Percentiles rank a stretch among this genome's conserved stretches.
phyloP scores from a whole-genome alignment of 2,329 filamentous ascomycete genomes.

The Lojkania enalia region DNA sequence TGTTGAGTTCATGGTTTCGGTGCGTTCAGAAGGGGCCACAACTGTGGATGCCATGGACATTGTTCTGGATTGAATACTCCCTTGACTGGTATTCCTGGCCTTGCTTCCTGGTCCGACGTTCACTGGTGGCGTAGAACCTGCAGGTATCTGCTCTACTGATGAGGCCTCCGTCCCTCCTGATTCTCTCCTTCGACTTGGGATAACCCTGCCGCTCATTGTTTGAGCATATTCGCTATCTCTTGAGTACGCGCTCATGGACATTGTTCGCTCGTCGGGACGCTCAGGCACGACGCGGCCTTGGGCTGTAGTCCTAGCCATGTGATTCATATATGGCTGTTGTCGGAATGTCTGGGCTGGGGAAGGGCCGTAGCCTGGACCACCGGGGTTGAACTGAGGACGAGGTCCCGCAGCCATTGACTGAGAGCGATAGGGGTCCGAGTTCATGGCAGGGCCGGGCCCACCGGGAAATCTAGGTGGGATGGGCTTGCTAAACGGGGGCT shows the following conservation, averaged over 20 bases:
- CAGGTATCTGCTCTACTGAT: constrained; percentile 24
- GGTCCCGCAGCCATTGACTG: constrained; percentile 82
- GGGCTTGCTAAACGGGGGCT: constrained; percentile 58
- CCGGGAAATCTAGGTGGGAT: constrained; percentile 60
- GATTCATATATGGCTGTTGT: constrained; percentile 71
- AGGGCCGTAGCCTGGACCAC: constrained; percentile 43
- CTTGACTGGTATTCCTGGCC: constrained; percentile 36
- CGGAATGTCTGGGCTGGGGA: constrained; percentile 76
- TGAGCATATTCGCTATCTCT: constrained; percentile 78
- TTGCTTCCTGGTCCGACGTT: constrained; percentile 37
- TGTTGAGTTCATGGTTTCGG: constrained; percentile 59
- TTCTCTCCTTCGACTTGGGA: constrained; percentile 73
- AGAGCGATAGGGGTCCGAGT: constrained; percentile 85
- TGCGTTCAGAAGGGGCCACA: constrained; percentile 65
- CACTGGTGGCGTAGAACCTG: constrained; percentile 25
- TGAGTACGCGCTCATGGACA: constrained; percentile 89
- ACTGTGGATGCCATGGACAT: constrained; percentile 94
- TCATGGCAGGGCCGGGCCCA: constrained; percentile 68
- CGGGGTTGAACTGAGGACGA: constrained; percentile 71
- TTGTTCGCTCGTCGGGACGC: constrained; percentile 86
- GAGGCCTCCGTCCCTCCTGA: constrained; percentile 46
- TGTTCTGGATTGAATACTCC: constrained; percentile 60
- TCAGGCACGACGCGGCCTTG: constrained; percentile 91
- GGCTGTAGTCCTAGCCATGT: constrained; percentile 78
- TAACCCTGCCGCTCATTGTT: constrained; percentile 89